Evolutionary conservation across 225 moss, liverwort and hornwort species (phyloP), one percentile per base, ranked within the genome.

Genomic region (Pseudisothecium myosuroides): DNA sequence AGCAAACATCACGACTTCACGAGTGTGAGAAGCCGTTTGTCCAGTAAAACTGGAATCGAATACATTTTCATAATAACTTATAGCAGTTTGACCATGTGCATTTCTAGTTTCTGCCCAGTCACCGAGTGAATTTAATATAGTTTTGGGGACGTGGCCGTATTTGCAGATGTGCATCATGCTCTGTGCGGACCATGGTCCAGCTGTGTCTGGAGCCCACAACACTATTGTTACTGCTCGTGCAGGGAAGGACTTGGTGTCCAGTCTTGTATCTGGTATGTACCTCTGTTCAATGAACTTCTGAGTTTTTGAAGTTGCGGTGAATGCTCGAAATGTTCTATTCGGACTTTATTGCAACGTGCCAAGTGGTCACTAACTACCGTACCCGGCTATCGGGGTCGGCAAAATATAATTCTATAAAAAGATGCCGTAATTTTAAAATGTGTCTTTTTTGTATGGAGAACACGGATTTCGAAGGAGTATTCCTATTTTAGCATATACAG

Each of bases 201-300:
- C 95, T 89, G 97, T 97, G 75, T 97, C 97, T 45, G 97, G 97
- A 86, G 97, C 97, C 50, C 97, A 97, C 88, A 97, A 96, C 89
- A 90, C 94, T 50, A 96, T 97, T 83, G 95, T 97, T 69, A 97
- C 96, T n/a, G 88, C 97, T 64, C 96, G 97, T 87, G 97, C 96
- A 78, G 97, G 97, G 65, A 97, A 97, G 87, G 97, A 97, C 87
- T 93, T 96, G 90, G 97, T 97, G 41, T 97, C 97, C 50, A 95
- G 96, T 93, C 96, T 97, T 65, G 97, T 97, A 43, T 95, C 97
- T 63, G 94, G 94, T 93, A 86, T 62, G 88, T 73, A 17, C 76
- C 55, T 83, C 19, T 76, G 52, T 79, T n/a, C 62, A 76, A 63
- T 81, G 59, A 8, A 82, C 76, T 82, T 72, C 13, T 85, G 85